Evolutionary conservation across 2,329 filamentous ascomycete genomes (phyloP).

Genomic region (Fusarium algeriense): DNA sequence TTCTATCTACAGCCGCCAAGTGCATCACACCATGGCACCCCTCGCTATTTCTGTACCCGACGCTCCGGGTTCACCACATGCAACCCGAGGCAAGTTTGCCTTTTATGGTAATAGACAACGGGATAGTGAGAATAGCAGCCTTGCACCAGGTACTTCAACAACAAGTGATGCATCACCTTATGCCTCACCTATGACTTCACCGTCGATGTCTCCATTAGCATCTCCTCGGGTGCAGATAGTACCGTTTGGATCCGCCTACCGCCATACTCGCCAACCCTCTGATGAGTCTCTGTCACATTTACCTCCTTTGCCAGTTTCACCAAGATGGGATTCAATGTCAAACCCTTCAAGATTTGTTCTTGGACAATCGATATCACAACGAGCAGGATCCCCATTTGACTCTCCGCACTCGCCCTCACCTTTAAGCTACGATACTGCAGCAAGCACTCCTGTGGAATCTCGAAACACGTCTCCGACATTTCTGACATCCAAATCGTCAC

Average conservation of each 20-base stretch:
- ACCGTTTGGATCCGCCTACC: conserved; percentile 42
- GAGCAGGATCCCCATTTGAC: conserved; percentile 45
- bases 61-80: conserved; percentile 36
- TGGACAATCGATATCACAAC: conserved; percentile 38
- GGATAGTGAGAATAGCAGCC: conserved; percentile 39
- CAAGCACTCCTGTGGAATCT: conserved; percentile 42
- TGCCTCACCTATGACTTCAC: conserved; percentile 39
- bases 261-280: conserved; percentile 38
- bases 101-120: conserved; percentile 36
- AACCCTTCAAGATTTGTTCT: conserved; percentile 48
- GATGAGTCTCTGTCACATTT: conserved; percentile 47
- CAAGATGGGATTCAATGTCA: conserved; percentile 60
- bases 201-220: conserved; percentile 38
- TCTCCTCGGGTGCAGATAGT: conserved; percentile 42
- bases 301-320: conserved; percentile 54
- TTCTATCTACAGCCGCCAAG: conserved; percentile 17
- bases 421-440: conserved; percentile 41
- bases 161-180: conserved; percentile 42
- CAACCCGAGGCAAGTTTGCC: conserved; percentile 39
- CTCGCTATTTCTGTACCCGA: conserved; percentile 41
- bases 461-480: conserved; percentile 50
- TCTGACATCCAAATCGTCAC: conserved; percentile 50
- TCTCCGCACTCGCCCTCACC: conserved; percentile 46
- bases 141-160: conserved; percentile 34
- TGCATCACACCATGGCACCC: conserved; percentile 36